Evolutionary conservation across 768 basidiomycete species (phyloP).

Genomic region (Boletus fagicola): DNA sequence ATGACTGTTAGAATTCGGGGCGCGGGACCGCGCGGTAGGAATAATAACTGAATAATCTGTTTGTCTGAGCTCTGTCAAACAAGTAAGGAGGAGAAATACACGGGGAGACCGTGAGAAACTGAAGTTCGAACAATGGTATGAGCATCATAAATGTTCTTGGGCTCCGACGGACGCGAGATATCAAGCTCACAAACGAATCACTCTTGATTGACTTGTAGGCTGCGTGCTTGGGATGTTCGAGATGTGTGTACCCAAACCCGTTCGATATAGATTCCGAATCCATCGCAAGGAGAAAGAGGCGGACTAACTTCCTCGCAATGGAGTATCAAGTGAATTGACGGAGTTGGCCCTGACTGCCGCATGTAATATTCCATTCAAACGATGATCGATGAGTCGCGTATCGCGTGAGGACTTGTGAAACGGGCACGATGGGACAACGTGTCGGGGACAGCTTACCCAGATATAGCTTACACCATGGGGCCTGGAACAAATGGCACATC

Average conservation of each 20-base stretch:
- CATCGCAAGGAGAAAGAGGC: background rate
- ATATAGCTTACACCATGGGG: background rate
- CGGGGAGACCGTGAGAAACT: too few relatives aligned
- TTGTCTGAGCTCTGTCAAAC: too few relatives aligned
- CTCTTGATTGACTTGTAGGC: background rate
- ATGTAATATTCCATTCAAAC: background rate
- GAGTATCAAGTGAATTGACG: background rate
- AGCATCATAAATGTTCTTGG: too few relatives aligned
- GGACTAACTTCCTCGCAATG: background rate
- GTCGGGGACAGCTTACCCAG: background rate
- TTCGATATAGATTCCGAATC: background rate
- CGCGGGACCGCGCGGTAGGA: too few relatives aligned
- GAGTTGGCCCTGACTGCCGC: background rate
- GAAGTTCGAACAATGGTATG: too few relatives aligned
- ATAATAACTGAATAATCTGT: too few relatives aligned
- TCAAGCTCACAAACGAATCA: background rate
- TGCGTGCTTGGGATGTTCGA: background rate
- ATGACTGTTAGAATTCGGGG: too few relatives aligned
- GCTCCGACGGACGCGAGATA: background rate
- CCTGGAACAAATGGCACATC: background rate
- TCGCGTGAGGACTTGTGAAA: background rate
- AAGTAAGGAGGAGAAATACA: too few relatives aligned
- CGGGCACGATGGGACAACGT: background rate
- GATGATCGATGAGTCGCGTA: background rate
- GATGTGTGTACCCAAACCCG: background rate